Base-by-base conservation (phyloP, 805 yeast genomes). In the Wilhelminamyces savonicus region DNA sequence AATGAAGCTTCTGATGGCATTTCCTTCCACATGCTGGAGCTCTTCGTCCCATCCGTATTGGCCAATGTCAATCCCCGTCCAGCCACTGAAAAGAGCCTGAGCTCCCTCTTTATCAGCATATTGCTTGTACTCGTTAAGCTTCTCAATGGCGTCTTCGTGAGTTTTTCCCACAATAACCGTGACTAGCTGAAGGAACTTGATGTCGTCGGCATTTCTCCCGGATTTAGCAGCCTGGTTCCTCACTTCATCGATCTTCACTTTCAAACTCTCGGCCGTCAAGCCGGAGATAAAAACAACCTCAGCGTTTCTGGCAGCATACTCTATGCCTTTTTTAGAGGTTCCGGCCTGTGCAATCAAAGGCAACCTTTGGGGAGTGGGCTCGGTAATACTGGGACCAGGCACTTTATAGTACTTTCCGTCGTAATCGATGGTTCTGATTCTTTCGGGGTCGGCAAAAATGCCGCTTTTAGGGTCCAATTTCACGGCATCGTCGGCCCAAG, bases 331-430 rank as follows among this genome's bases (percentile, higher is more conserved):
- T 8, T 55, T 43, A 6, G 71, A 66, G 15, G 64, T 47, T 4
- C 72, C 72, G 3, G 72, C 72, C 41, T 65, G 69, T 23, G 65
- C 50, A 22, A 66, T 41, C 7, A 66, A 59, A 2, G 72, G 72
- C 6, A 67, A 42, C 31, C 69, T 50, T 34, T 66, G 71, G 3
- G 66, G 67, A 7, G 68, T 49, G 3, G 71, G 71, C 19, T 57
- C 56, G 5, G 62, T 56, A 26, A 66, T 62, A 34, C 46, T 59
- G 5, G 69, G 69, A 4, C 69, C 70, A 11, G 66, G 64, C 11
- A 66, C 66, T 2, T 48, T 61, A 44, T 46, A 66, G 38, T 51
- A 54, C 29, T 56, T 51, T 10, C 73, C 73, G 17, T 55, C 55
- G 40, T 51, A 62, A 36, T 64, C 50, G 26, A 67, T 65, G 28